Evolutionary conservation across 2,329 filamentous ascomycete genomes (phyloP).

Genomic region (Aspergillus pseudoterreus): DNA sequence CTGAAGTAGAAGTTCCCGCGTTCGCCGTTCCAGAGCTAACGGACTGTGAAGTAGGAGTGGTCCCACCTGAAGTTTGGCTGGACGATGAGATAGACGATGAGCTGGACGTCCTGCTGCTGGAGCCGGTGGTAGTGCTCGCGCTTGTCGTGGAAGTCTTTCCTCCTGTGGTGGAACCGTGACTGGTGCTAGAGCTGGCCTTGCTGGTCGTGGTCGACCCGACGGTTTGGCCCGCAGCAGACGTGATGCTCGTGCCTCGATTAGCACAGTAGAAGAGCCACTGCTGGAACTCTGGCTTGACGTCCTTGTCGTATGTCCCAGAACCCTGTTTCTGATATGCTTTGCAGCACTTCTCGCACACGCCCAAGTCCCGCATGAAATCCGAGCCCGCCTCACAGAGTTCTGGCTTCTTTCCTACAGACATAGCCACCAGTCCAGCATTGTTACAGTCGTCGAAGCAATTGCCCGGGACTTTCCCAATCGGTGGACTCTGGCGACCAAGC

Average conservation of each 20-base stretch:
- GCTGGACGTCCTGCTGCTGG: background rate
- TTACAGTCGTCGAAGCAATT: slow-evolving; percentile 56
- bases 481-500: slow-evolving; percentile 29
- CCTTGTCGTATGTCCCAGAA: background rate
- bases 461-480: slow-evolving; percentile 31
- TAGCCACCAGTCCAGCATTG: slow-evolving; percentile 45
- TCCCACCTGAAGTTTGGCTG: background rate
- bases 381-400: slow-evolving; percentile 12
- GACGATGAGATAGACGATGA: background rate
- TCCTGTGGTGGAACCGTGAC: background rate
- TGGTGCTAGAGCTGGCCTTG: background rate
- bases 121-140: background rate
- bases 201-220: background rate
- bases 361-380: slow-evolving; percentile 7
- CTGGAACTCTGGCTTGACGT: slow-evolving; percentile 5
- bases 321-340: background rate
- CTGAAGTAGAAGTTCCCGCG: background rate
- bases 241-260: background rate
- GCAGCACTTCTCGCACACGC: slow-evolving; percentile 2
- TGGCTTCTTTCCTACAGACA: slow-evolving; percentile 46
- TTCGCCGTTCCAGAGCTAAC: background rate
- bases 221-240: background rate
- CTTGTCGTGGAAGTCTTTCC: background rate
- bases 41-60: background rate
- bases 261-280: slow-evolving; percentile 9